A percentile compares a stretch with the other conserved stretches of the same genome.
phyloP scores from a whole-genome alignment of 2,329 filamentous ascomycete species.

The Calonectria hawksworthii region DNA sequence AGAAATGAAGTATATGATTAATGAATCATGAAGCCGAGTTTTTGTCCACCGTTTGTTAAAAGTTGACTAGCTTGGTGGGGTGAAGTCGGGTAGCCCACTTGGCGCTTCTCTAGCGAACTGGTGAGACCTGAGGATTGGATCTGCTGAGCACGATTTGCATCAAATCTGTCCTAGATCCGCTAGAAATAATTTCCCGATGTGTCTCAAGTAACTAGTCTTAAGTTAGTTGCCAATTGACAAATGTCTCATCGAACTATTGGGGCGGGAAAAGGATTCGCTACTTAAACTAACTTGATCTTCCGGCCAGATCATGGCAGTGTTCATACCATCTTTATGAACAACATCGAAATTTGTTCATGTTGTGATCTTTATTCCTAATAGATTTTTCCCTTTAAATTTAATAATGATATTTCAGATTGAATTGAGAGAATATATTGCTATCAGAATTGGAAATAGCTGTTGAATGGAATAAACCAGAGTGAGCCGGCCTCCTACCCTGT shows the following conservation, averaged over 20 bases:
- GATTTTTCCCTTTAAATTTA: too few species aligned
- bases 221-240: too few species aligned
- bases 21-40: background rate
- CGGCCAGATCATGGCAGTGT: too few species aligned
- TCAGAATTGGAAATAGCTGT: background rate
- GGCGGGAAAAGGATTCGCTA: too few species aligned
- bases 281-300: too few species aligned
- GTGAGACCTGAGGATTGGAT: background rate
- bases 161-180: background rate
- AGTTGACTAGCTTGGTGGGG: background rate
- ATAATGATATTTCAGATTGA: background rate
- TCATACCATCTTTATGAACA: too few species aligned
- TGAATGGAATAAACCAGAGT: background rate
- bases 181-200: too few species aligned
- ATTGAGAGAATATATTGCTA: background rate
- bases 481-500: background rate
- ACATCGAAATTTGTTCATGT: too few species aligned
- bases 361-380: too few species aligned
- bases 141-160: background rate
- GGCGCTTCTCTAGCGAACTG: background rate
- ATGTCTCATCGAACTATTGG: too few species aligned
- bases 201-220: too few species aligned
- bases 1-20: background rate
- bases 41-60: background rate
- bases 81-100: background rate